Base-by-base conservation (phyloP, 176 grass and related monocot genomes). In the Phyllostachys edulis region DNA sequence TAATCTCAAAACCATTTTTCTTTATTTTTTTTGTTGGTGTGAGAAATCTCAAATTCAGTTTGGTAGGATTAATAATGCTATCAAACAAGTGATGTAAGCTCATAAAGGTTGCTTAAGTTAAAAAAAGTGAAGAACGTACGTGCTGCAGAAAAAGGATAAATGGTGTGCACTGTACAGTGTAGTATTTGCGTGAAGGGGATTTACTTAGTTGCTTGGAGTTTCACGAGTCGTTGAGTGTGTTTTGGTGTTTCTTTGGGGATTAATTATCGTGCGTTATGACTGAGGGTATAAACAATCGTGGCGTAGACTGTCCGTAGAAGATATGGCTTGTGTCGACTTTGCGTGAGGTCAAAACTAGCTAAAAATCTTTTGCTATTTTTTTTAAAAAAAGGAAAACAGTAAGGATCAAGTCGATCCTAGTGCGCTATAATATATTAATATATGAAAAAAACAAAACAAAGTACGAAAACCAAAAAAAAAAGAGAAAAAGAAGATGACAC, bases 281-380 rank as follows among this genome's bases (percentile, higher is more conserved):
- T n/a, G 38, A 27, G 10, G 34, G 68, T 1, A 36, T 20, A 70
- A 70, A 42, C 66, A 59, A 62, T 29, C 5, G 41, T 62, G 68
- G 40, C 40, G 17, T 73, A 34, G 13, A 59, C 63, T 38, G 41
- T 7, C 69, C 14, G 40, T 18, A 6, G 50, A 18, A 52, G 50
- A 52, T 52, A 6, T 6, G 1, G 42, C 49, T 49, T 6, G 18
- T 5, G 27, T 9, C 41, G 40, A 47, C 56, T 73, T 73, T 63
- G 80, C 64, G 78, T 68, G 47, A 69, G 21, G 29, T 47, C 32
- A 23, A 69, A 80, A 80, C 45, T 52, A 80, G 45, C 9, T 38
- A 55, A 55, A 21, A 21, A 21, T 2, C 5, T 1, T 20, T 55
- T 52, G 50, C 14, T 17, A 17, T 17, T 47, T 47, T 41, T 41